Percentiles rank a stretch among this genome's conserved stretches.
Conservation (phyloP, 2,329 filamentous ascomycete genomes). For the Scytalidium sp. region DNA sequence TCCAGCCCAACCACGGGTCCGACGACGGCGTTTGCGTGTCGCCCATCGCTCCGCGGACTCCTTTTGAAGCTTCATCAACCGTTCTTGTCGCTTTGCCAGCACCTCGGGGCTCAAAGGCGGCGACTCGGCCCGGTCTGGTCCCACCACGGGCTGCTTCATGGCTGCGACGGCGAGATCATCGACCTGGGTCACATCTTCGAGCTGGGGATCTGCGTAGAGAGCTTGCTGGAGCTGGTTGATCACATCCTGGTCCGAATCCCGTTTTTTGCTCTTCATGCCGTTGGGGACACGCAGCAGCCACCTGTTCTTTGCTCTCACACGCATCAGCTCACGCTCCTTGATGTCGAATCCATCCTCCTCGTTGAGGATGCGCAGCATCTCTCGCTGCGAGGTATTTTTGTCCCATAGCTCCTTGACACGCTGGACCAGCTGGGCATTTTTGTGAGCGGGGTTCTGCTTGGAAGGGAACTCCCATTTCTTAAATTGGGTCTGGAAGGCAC, state of each 20-base stretch:
- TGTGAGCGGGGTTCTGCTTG: constrained; percentile 70
- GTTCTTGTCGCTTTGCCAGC: constrained; percentile 49
- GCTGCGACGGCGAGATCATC: not conserved
- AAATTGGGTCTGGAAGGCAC: constrained; percentile 73
- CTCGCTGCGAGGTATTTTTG: constrained; percentile 65
- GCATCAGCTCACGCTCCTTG: constrained; percentile 67
- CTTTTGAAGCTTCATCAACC: constrained; percentile 50
- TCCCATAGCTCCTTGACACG: constrained; percentile 78
- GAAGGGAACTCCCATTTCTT: constrained; percentile 76
- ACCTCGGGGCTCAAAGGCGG: constrained; percentile 42
- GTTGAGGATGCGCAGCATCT: constrained; percentile 69
- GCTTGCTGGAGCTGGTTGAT: constrained; percentile 30
- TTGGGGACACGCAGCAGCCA: constrained; percentile 63
- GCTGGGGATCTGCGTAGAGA: constrained; percentile 26
- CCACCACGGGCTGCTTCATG: constrained; percentile 5
- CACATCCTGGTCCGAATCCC: constrained; percentile 27
- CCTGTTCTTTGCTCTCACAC: constrained; percentile 65
- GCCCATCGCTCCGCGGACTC: constrained; percentile 62
- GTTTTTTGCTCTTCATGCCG: constrained; percentile 47
- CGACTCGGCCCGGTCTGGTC: constrained; percentile 20
- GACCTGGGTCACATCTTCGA: constrained; percentile 16
- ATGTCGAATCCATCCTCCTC: constrained; percentile 70
- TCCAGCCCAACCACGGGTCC: constrained; percentile 66
- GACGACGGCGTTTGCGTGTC: constrained; percentile 63
- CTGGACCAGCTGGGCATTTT: constrained; percentile 62